Conservation (phyloP, 2,329 filamentous ascomycete genomes). For the Periconia sp. region DNA sequence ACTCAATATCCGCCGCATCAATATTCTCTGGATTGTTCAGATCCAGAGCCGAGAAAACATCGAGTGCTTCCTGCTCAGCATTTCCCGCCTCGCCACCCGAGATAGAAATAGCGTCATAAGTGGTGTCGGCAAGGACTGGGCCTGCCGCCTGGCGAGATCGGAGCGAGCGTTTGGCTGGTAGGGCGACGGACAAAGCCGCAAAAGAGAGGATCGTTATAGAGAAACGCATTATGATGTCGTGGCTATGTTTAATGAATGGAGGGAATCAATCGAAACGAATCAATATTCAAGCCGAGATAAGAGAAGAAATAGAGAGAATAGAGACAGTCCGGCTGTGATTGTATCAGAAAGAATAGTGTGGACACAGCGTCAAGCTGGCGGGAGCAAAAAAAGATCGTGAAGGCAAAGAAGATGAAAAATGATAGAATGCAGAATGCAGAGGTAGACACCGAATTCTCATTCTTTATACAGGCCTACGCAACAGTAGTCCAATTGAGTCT, state of each 20-base stretch:
- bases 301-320: constrained; percentile 9
- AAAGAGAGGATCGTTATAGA: constrained; percentile 35
- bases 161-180: constrained; percentile 29
- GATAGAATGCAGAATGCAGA: constrained; percentile 5
- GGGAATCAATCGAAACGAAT: constrained; percentile 1
- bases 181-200: constrained; percentile 30
- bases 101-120: constrained; percentile 54
- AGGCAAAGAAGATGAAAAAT: constrained; percentile 6
- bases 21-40: constrained; percentile 55
- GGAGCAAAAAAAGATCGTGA: constrained; percentile 15
- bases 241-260: constrained; percentile 4
- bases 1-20: constrained; percentile 55
- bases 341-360: constrained; percentile 15
- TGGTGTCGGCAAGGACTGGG: constrained; percentile 34
- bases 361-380: constrained; percentile 39
- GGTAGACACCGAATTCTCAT: neutral
- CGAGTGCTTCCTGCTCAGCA: constrained; percentile 60
- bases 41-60: constrained; percentile 61
- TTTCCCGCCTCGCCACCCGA: constrained; percentile 60
- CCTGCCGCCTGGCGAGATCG: constrained; percentile 25
- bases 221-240: constrained; percentile 42
- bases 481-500: neutral
- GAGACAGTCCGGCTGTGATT: constrained; percentile 35
- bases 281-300: neutral
- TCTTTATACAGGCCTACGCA: constrained; percentile 7